These are phyloP conservation scores for Potentilla sterilis DNA, from an alignment of 306 rosid genomes.

Conservation along the genomic window DNA sequence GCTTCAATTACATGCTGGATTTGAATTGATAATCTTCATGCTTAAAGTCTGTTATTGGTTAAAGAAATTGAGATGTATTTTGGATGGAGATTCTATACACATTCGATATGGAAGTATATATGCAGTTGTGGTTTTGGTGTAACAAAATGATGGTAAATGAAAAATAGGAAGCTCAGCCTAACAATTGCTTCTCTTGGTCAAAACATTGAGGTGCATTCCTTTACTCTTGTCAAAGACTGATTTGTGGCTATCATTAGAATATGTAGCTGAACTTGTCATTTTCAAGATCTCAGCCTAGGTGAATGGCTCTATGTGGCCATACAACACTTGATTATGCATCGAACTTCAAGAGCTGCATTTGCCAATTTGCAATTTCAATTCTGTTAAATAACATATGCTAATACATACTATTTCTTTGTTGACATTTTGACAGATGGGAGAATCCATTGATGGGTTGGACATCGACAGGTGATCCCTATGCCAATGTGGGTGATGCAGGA, in stretches of 20 bases:
- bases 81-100: no score
- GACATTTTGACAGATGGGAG: constrained; percentile 33
- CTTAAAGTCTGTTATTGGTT: no score
- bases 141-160: no score
- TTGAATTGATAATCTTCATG: no score
- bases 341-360: no score
- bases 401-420: not conserved
- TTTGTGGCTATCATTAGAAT: not conserved
- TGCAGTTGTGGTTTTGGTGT: no score
- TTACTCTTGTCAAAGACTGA: constrained; percentile 3
- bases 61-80: no score
- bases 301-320: not conserved
- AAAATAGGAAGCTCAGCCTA: constrained; percentile 26
- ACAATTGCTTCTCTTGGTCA: constrained; percentile 57
- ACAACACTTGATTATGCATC: no score
- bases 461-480: constrained; percentile 40
- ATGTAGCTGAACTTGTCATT: not conserved
- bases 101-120: no score
- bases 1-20: no score
- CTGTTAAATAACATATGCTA: not conserved
- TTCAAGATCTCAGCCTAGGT: constrained; percentile 14
- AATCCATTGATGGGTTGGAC: constrained; percentile 47
- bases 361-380: no score
- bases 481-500: no score
- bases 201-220: constrained; percentile 64